phyloP scores from a whole-genome alignment of 2,329 filamentous ascomycete genomes.

The Botrytis pseudocinerea region DNA sequence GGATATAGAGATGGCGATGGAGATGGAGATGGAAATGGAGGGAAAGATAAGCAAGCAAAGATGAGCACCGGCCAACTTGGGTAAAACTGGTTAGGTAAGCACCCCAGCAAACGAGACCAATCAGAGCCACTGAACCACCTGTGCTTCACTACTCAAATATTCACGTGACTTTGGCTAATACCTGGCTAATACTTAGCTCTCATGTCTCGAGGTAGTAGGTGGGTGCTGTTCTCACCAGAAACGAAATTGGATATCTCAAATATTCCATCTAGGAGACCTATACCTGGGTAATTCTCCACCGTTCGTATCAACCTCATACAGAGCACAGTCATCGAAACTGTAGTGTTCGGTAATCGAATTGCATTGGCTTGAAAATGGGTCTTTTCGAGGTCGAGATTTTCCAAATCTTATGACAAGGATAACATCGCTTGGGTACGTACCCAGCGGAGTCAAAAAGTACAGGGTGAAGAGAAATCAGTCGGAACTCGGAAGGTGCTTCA shows the following conservation, averaged over 20 bases:
- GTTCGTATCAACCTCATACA: conserved; percentile 18
- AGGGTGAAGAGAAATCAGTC: background rate
- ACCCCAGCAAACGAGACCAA: background rate
- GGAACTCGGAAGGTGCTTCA: background rate
- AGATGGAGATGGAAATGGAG: background rate
- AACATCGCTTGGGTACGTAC: background rate
- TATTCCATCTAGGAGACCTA: background rate
- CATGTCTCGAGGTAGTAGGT: too few species aligned
- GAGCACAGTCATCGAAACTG: background rate
- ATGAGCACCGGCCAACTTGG: background rate
- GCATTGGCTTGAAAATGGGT: background rate
- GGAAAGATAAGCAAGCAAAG: too few species aligned
- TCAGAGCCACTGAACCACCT: background rate
- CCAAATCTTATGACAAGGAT: background rate
- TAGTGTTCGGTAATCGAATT: background rate
- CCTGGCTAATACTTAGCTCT: background rate
- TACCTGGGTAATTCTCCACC: conserved; percentile 3
- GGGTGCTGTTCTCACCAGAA: too few species aligned
- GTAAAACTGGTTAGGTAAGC: background rate
- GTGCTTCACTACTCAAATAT: background rate
- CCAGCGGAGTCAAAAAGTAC: background rate
- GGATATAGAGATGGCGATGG: too few species aligned
- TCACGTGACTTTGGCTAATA: background rate
- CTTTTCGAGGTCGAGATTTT: background rate
- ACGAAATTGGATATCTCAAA: background rate